A percentile compares a stretch with the other conserved stretches of the same genome.
These are phyloP conservation scores for Stellera chamaejasme DNA, from an alignment of 345 rosid species.

Conservation along the genomic window DNA sequence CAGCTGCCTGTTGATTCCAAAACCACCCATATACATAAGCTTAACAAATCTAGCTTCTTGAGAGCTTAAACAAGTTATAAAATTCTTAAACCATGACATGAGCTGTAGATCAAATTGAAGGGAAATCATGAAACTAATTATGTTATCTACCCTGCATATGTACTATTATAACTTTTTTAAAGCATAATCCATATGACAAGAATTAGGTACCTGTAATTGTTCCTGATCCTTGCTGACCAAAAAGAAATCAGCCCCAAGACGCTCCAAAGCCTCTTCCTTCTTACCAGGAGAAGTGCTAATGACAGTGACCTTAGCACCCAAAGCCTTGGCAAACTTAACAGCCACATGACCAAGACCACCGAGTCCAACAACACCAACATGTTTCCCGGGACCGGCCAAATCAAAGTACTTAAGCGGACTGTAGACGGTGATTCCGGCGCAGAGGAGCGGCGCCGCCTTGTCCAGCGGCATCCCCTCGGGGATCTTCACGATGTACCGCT, in stretches of 20 bases:
- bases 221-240: slow-evolving; percentile 28
- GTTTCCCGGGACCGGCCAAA: slow-evolving; percentile 25
- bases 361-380: slow-evolving; percentile 37
- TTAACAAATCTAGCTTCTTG: neutral
- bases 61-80: neutral
- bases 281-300: slow-evolving; percentile 43
- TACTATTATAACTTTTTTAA: too few relatives aligned
- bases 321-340: slow-evolving; percentile 45
- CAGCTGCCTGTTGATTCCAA: slow-evolving; percentile 17
- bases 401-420: slow-evolving; percentile 53
- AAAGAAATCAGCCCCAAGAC: slow-evolving; percentile 36
- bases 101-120: too few relatives aligned
- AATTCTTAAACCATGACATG: too few relatives aligned
- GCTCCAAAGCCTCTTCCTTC: slow-evolving; percentile 34
- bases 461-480: slow-evolving; percentile 49
- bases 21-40: neutral
- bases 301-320: slow-evolving; percentile 35
- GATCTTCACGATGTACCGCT: slow-evolving; percentile 41
- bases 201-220: slow-evolving; percentile 23
- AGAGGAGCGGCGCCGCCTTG: slow-evolving; percentile 52
- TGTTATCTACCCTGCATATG: too few relatives aligned
- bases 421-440: slow-evolving; percentile 68
- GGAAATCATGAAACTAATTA: too few relatives aligned
- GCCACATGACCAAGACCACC: slow-evolving; percentile 54
- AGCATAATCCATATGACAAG: too few relatives aligned